Evolutionary conservation across 1,284 basidiomycete genomes (phyloP).

Genomic region (Ustilago vetiveriae): DNA sequence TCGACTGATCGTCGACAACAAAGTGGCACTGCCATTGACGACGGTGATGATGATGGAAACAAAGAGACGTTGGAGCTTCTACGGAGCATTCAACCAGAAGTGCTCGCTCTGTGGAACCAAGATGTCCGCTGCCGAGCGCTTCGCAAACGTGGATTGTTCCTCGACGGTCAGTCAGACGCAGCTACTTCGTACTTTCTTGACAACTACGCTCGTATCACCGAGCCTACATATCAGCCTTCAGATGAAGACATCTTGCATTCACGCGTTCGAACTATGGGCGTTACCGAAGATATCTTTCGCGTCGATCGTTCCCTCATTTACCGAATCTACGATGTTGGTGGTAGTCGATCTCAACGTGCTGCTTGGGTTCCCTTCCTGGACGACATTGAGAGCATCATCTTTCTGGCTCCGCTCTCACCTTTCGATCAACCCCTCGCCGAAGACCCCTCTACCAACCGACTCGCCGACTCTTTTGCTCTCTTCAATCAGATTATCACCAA

Average conservation of each 20-base stretch:
- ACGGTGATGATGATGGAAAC: constrained; percentile 2
- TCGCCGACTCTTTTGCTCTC: constrained; percentile 41
- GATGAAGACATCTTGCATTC: constrained; percentile 57
- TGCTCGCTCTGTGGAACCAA: constrained; percentile 19
- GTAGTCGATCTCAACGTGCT: constrained; percentile 34
- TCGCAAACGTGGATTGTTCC: constrained; percentile 20
- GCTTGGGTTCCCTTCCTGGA: constrained; percentile 52
- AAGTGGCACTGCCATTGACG: neutral
- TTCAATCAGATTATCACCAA: constrained; percentile 42
- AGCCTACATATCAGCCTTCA: constrained; percentile 14
- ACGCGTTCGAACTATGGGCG: constrained; percentile 52
- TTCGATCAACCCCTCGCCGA: constrained; percentile 53
- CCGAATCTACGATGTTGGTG: constrained; percentile 55
- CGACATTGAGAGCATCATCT: constrained; percentile 47
- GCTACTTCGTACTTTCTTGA: constrained; percentile 45
- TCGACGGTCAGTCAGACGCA: constrained; percentile 19
- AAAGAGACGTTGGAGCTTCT: neutral
- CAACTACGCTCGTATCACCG: constrained; percentile 28
- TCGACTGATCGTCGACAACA: neutral
- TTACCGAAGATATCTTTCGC: constrained; percentile 43
- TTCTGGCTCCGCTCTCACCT: constrained; percentile 53
- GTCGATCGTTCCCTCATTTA: constrained; percentile 35
- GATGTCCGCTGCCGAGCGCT: constrained; percentile 13
- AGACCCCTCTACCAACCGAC: constrained; percentile 36
- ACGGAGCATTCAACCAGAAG: constrained; percentile 1